Base-by-base conservation (phyloP, 2,329 filamentous ascomycete species). In the Fusarium brevicatenulatum region DNA sequence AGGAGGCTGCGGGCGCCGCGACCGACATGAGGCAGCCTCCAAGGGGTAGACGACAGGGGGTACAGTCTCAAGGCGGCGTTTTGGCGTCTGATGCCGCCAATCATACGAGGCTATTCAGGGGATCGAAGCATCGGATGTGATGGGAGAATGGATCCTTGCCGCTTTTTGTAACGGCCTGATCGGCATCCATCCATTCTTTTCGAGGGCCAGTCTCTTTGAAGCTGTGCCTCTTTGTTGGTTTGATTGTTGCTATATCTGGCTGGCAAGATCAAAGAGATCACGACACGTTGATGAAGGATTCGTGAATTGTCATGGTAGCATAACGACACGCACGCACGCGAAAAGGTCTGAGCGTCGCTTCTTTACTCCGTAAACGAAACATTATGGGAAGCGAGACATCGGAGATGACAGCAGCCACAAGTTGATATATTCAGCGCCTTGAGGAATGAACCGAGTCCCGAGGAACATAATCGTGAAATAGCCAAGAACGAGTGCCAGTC, bases 111-210 rank as follows among this genome's bases (percentile, higher is more conserved):
- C 40, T 47, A 56, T 73, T 72, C 75, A 77, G 75, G 75, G 66
- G 75, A 76, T 57, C 49, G 54, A 62, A 65, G 68, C 50, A 34
- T 72, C 58, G 63, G 66, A 72, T 72, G 70, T 67, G 68, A 66
- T 68, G 71, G 67, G 60, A 62, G 53, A 56, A 65, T 61, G 61
- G 43, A 74, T 71, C 73, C 71, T 64, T 74, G 75, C 71, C 71
- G 58, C 52, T 57, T 68, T 73, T 62, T 71, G 63, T 65, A 77
- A 77, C 75, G 73, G 75, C 68, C 68, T 72, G 74, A 72, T 77
- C 71, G 53, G 66, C 69, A 54, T 73, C 53, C 72, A 57, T 74
- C 39, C 54, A 56, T 63, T 72, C 52, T 59, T 68, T 57, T 65
- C 55, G 50, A 46, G 53, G 28, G 63, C 43, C 47, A 60, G 57